Evolutionary conservation across 2,329 filamentous ascomycete species (phyloP).

Genomic region (Immersiporthe knoxdaviesiana): DNA sequence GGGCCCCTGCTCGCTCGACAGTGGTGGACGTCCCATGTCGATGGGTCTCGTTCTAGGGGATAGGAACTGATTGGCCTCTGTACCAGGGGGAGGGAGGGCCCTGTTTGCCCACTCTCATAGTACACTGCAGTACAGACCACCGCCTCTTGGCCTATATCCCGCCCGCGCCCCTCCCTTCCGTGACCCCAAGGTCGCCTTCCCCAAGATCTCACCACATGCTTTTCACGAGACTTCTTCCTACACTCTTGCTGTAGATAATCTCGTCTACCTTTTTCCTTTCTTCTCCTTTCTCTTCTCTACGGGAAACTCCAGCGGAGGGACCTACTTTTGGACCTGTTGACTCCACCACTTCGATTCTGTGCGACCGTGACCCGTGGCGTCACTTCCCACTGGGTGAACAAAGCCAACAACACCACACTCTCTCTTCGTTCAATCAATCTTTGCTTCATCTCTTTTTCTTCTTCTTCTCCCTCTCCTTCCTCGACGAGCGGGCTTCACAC

Average conservation of each 20-base stretch:
- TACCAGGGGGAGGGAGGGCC: slow-evolving; percentile 12
- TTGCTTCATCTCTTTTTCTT: background rate
- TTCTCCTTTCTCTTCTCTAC: slow-evolving; percentile 17
- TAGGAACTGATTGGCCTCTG: slow-evolving; percentile 22
- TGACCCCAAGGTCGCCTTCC: background rate
- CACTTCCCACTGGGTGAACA: background rate
- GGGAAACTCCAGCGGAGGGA: slow-evolving; percentile 15
- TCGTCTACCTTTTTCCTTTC: slow-evolving; percentile 3
- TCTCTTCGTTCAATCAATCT: background rate
- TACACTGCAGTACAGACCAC: too few species aligned
- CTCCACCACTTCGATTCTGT: slow-evolving; percentile 4
- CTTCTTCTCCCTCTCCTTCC: slow-evolving; percentile 8
- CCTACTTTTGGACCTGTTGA: slow-evolving; percentile 3
- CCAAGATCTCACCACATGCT: slow-evolving; percentile 17
- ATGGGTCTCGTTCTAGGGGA: slow-evolving; percentile 8
- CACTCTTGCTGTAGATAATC: slow-evolving; percentile 16
- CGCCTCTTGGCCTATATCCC: slow-evolving; percentile 16
- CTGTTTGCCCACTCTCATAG: slow-evolving; percentile 18
- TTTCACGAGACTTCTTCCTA: slow-evolving; percentile 13
- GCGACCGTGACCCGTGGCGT: slow-evolving; percentile 8
- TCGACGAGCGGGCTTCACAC: slow-evolving; percentile 18
- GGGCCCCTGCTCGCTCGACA: background rate
- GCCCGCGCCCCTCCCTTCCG: background rate
- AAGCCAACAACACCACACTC: background rate
- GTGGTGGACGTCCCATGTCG: slow-evolving; percentile 20